Percentiles rank a stretch among this genome's conserved stretches.
phyloP scores from a whole-genome alignment of 306 rosid species.

The Dalbergia oliveri region DNA sequence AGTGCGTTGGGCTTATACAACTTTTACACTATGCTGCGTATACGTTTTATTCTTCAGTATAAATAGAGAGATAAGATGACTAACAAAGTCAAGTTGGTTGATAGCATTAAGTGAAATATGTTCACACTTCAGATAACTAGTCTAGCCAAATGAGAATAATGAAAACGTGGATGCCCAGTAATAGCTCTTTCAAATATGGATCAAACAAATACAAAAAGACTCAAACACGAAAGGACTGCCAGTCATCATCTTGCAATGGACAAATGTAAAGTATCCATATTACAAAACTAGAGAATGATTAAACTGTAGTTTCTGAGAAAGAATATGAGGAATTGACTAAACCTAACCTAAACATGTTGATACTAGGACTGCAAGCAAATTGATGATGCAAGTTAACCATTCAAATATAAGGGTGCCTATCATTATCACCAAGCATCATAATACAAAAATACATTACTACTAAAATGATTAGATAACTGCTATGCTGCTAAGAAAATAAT shows the following conservation, averaged over 20 bases:
- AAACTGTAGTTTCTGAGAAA: slow-evolving; percentile 11
- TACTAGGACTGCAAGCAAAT: slow-evolving; percentile 3
- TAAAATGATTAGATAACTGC: slow-evolving; percentile 21
- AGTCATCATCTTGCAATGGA: slow-evolving; percentile 19
- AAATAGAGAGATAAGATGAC: too few relatives aligned
- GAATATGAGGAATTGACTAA: neutral
- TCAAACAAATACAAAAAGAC: slow-evolving; percentile 17
- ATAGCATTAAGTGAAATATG: slow-evolving; percentile 30
- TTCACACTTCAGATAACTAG: neutral
- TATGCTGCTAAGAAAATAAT: slow-evolving; percentile 17
- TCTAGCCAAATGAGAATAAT: slow-evolving; percentile 26
- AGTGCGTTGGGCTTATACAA: too few relatives aligned
- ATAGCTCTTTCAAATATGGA: slow-evolving; percentile 16
- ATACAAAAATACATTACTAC: neutral
- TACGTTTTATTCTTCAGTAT: too few relatives aligned
- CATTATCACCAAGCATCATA: neutral
- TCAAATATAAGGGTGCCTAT: neutral
- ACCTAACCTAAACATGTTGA: slow-evolving; percentile 19
- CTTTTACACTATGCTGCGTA: too few relatives aligned
- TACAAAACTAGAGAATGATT: slow-evolving; percentile 11
- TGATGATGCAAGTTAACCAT: slow-evolving; percentile 2
- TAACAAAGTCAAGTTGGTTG: neutral
- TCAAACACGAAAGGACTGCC: neutral
- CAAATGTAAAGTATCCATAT: slow-evolving; percentile 4
- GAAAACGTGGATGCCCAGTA: slow-evolving; percentile 15